Evolutionary conservation across 495 filamentous ascomycete genomes (phyloP).

Genomic region (Cercophora scortea): DNA sequence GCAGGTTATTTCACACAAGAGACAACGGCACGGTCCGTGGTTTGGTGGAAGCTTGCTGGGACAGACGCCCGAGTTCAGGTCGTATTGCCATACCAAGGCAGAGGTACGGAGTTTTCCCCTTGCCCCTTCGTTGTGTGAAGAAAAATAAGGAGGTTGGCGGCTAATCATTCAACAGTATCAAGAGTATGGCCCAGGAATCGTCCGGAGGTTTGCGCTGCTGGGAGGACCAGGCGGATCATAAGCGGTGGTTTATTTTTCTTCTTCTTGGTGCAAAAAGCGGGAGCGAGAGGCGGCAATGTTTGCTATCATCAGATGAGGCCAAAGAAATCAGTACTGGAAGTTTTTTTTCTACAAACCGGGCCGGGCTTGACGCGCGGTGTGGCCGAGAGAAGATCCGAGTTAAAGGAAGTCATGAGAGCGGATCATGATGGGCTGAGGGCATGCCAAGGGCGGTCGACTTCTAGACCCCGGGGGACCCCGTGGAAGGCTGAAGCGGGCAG

Average conservation of each 20-base stretch:
- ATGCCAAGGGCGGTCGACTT: too few relatives aligned
- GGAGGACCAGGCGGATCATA: slow-evolving; percentile 76
- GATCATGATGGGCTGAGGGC: too few relatives aligned
- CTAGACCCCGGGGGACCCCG: too few relatives aligned
- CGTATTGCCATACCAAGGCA: slow-evolving; percentile 98
- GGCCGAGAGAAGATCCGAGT: too few relatives aligned
- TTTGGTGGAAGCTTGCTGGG: slow-evolving; percentile 94
- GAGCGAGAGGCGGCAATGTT: slow-evolving; percentile 3
- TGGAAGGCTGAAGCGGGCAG: too few relatives aligned
- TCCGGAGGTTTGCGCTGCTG: slow-evolving; percentile 87
- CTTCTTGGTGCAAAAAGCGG: slow-evolving; percentile 12
- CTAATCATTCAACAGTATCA: slow-evolving; percentile 55
- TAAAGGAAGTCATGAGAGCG: too few relatives aligned
- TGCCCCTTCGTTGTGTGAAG: background rate
- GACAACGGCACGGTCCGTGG: slow-evolving; percentile 95
- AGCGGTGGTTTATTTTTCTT: slow-evolving; percentile 1
- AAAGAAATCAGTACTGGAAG: background rate
- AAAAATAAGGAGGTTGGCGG: background rate
- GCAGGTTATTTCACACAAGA: slow-evolving; percentile 91
- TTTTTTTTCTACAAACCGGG: too few relatives aligned
- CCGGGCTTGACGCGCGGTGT: too few relatives aligned
- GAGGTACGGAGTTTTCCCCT: slow-evolving; percentile 34
- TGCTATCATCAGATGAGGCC: slow-evolving; percentile 9
- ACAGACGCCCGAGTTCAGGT: slow-evolving; percentile 97
- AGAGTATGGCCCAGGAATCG: slow-evolving; percentile 90